Conservation (phyloP, 2,329 filamentous ascomycete genomes). For the Parasarocladium wereldwijsianum region DNA sequence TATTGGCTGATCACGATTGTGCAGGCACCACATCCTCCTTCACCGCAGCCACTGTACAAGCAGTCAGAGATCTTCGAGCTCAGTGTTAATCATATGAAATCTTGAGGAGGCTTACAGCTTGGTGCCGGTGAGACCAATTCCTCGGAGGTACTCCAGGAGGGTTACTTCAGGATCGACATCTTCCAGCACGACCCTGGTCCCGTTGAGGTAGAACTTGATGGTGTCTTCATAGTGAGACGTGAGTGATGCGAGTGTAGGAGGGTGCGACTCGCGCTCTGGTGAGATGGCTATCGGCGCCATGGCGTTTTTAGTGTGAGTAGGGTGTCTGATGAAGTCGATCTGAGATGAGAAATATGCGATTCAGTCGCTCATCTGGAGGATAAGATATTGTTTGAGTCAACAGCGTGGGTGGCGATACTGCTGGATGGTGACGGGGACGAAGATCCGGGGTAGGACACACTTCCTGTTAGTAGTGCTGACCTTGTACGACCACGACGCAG, state of each 20-base stretch:
- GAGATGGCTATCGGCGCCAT: conserved; percentile 45
- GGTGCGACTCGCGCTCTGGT: conserved; percentile 24
- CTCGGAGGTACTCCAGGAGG: conserved; percentile 80
- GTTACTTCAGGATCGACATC: conserved; percentile 84
- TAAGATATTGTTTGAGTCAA: too few relatives aligned
- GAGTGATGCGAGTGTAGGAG: conserved; percentile 27
- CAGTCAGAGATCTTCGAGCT: neutral
- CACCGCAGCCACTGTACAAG: conserved; percentile 58
- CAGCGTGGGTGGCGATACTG: too few relatives aligned
- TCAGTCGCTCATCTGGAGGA: too few relatives aligned
- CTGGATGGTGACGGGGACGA: too few relatives aligned
- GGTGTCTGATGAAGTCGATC: too few relatives aligned
- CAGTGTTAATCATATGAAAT: too few relatives aligned
- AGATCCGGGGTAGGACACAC: too few relatives aligned
- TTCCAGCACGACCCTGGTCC: conserved; percentile 75
- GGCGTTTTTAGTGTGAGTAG: neutral
- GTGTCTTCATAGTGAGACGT: conserved; percentile 76
- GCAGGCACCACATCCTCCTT: conserved; percentile 92
- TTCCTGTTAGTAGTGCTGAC: too few relatives aligned
- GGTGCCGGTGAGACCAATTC: conserved; percentile 85
- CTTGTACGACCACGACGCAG: too few relatives aligned
- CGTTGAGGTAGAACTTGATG: conserved; percentile 86
- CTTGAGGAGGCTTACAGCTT: conserved; percentile 48
- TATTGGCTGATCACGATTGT: conserved; percentile 89
- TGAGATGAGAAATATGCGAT: neutral